These are phyloP conservation scores for Aphanomyces euteiches DNA, from an alignment of 352 stramenopile genomes.

Conservation along the genomic window DNA sequence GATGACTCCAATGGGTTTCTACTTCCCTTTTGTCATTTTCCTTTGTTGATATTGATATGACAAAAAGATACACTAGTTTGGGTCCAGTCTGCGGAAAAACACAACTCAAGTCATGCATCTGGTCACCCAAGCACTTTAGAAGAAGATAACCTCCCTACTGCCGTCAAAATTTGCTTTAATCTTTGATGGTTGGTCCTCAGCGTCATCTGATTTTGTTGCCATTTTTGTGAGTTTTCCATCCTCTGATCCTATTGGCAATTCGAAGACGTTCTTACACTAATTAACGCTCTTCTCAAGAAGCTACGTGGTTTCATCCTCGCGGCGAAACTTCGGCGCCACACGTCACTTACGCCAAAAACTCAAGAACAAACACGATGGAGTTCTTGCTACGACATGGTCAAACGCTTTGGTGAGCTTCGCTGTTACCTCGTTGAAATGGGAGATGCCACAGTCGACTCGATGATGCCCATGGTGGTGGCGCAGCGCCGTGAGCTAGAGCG, in stretches of 20 bases:
- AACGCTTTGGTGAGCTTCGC: not conserved
- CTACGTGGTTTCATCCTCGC: not conserved
- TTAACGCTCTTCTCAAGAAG: not conserved
- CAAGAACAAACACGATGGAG: not conserved
- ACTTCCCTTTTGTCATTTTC: not conserved
- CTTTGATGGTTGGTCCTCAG: not conserved
- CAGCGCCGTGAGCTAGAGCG: too few relatives aligned
- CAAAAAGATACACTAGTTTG: not conserved
- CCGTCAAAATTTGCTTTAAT: not conserved
- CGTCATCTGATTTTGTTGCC: not conserved
- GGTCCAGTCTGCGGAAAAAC: not conserved
- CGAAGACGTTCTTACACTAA: not conserved
- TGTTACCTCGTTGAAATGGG: not conserved
- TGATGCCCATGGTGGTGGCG: too few relatives aligned
- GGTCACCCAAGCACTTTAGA: too few relatives aligned
- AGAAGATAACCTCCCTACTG: too few relatives aligned
- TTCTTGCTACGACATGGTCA: not conserved
- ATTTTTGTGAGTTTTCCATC: not conserved
- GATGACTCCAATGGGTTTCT: not conserved
- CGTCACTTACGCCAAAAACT: not conserved
- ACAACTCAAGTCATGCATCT: too few relatives aligned
- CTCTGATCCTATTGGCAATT: not conserved
- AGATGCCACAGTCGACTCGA: not conserved
- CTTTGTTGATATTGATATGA: not conserved
- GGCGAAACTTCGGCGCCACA: not conserved